Percentiles rank a stretch among this genome's conserved stretches.
These are phyloP conservation scores for Colletotrichum sp. DNA, from an alignment of 2,329 filamentous ascomycete species.

Conservation along the genomic window DNA sequence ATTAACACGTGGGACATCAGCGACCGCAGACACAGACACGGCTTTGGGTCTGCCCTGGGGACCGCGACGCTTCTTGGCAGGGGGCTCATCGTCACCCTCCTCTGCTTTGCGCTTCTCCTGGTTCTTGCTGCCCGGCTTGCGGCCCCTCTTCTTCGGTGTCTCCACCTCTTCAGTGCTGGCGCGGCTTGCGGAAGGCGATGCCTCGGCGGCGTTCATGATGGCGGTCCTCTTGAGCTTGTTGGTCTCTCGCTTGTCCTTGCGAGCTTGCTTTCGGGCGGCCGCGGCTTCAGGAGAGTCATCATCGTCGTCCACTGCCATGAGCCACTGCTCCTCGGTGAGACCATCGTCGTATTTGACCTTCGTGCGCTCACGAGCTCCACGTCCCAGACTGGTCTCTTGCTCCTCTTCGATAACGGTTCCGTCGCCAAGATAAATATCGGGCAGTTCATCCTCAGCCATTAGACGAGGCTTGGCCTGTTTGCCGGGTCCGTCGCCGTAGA, in stretches of 20 bases:
- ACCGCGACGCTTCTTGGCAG: constrained; percentile 78
- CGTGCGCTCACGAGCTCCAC: constrained; percentile 93
- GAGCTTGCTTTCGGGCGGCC: constrained; percentile 85
- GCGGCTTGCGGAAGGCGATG: constrained; percentile 79
- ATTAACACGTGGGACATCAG: constrained; percentile 54
- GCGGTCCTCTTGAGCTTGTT: constrained; percentile 72
- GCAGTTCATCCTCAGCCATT: constrained; percentile 85
- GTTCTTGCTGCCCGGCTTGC: constrained; percentile 74
- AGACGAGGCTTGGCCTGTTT: constrained; percentile 76
- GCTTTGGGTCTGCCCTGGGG: constrained; percentile 72
- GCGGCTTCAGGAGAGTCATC: constrained; percentile 94
- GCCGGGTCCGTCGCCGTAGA: constrained; percentile 72
- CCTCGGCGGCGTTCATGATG: constrained; percentile 45
- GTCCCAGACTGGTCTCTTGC: constrained; percentile 75
- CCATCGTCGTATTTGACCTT: constrained; percentile 96
- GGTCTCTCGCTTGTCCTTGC: constrained; percentile 77
- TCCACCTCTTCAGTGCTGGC: constrained; percentile 81
- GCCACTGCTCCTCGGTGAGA: constrained; percentile 97
- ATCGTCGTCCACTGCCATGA: constrained; percentile 96
- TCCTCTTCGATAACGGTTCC: constrained; percentile 83
- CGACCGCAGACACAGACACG: constrained; percentile 27
- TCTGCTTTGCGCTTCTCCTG: constrained; percentile 88
- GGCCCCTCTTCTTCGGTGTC: constrained; percentile 81
- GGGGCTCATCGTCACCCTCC: constrained; percentile 77
- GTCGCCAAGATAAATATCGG: constrained; percentile 91